Evolutionary conservation across 106 monocot genomes (phyloP).

Genomic region (Posidonia australis): DNA sequence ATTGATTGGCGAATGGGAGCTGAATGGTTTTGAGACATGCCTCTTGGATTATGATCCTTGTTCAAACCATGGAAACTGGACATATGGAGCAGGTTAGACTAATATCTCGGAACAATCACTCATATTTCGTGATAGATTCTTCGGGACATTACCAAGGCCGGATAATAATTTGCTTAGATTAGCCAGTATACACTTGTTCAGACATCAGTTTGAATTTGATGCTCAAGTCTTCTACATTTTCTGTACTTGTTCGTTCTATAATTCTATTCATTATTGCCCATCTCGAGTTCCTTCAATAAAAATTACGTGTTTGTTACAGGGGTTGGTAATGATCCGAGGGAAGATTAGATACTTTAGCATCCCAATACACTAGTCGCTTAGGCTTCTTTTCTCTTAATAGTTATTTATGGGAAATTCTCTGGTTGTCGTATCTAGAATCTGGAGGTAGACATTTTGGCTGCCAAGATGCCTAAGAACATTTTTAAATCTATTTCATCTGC

Average conservation of each 20-base stretch:
- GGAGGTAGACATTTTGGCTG: no score
- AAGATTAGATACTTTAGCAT: slow-evolving; percentile 93
- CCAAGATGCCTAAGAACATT: no score
- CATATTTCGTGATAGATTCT: no score
- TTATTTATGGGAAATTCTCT: no score
- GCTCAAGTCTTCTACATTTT: no score
- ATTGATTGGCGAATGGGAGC: slow-evolving; percentile 97
- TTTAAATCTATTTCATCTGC: no score
- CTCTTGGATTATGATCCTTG: slow-evolving; percentile 88
- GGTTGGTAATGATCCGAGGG: slow-evolving; percentile 92
- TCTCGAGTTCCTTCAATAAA: neutral
- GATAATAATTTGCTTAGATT: no score
- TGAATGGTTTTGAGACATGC: slow-evolving; percentile 93
- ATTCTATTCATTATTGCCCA: neutral
- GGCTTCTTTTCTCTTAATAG: neutral
- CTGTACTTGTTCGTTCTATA: no score
- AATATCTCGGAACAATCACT: neutral
- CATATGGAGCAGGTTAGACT: slow-evolving; percentile 81
- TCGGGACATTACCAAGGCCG: no score
- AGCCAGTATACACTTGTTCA: no score
- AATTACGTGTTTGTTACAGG: slow-evolving; percentile 23
- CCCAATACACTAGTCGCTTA: slow-evolving; percentile 22
- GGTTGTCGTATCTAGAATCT: no score
- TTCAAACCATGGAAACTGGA: slow-evolving; percentile 98
- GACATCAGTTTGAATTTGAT: no score